phyloP scores from a whole-genome alignment of 2,329 filamentous ascomycete species.

The Talaromyces sp. region DNA sequence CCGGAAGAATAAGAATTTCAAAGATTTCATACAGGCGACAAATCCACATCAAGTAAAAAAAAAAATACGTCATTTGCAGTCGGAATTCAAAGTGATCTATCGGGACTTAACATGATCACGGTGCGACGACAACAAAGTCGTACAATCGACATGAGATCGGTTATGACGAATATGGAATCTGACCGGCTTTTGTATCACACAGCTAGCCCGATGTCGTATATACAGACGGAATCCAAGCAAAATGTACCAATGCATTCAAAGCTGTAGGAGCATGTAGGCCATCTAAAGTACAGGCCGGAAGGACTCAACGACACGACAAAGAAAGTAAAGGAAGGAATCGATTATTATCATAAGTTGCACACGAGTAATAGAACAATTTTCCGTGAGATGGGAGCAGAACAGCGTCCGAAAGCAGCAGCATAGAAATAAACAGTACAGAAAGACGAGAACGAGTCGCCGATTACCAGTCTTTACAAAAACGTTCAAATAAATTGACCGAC shows the following conservation, averaged over 20 bases:
- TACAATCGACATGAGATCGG: neutral
- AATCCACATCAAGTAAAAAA: no score
- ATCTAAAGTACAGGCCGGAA: neutral
- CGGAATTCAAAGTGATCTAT: neutral
- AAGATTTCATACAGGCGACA: neutral
- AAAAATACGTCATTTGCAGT: neutral
- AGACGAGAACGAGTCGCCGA: constrained; percentile 28
- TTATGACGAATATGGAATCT: neutral
- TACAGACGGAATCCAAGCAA: neutral
- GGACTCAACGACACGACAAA: neutral
- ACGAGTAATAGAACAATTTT: constrained; percentile 17
- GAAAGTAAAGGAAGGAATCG: constrained; percentile 22
- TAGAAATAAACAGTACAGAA: constrained; percentile 6
- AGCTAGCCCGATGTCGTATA: neutral
- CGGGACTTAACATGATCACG: neutral
- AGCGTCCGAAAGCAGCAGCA: constrained; percentile 8
- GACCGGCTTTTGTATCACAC: neutral
- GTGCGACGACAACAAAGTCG: neutral
- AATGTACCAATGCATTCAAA: neutral
- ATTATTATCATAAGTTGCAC: constrained; percentile 39
- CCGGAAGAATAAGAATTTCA: neutral
- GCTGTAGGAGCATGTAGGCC: neutral
- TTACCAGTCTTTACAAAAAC: constrained; percentile 35
- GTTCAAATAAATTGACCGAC: constrained; percentile 18
- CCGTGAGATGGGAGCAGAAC: constrained; percentile 8